Conservation (phyloP, 768 basidiomycete species). For the Suillus decipiens region DNA sequence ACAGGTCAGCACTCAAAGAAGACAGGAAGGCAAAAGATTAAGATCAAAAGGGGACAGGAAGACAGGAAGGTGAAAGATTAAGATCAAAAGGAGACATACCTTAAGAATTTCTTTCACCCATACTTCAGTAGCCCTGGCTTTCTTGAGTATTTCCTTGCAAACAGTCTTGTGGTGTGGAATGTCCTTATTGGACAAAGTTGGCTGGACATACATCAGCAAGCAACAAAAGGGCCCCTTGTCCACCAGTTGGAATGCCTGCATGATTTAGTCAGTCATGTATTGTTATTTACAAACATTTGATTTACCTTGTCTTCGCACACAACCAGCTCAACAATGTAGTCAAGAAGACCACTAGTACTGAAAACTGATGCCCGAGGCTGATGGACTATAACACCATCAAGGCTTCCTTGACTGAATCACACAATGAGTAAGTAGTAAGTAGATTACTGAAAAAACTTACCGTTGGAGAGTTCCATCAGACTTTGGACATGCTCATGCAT, state of each 20-base stretch:
- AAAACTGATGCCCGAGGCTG: neutral
- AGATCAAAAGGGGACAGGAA: too few relatives aligned
- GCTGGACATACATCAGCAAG: neutral
- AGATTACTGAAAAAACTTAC: neutral
- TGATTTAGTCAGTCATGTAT: neutral
- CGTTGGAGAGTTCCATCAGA: neutral
- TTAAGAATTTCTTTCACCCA: neutral
- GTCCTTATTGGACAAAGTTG: neutral
- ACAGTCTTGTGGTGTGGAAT: neutral
- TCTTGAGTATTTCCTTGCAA: neutral
- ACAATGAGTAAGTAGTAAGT: neutral
- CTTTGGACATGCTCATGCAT: neutral
- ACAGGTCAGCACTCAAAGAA: too few relatives aligned
- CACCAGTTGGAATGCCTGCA: conserved; percentile 4
- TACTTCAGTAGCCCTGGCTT: neutral
- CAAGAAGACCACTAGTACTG: neutral
- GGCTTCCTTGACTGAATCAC: neutral
- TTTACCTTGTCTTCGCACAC: neutral
- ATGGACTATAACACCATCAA: neutral
- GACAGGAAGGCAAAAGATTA: too few relatives aligned
- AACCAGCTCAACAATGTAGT: neutral
- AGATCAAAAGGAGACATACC: too few relatives aligned
- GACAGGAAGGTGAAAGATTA: too few relatives aligned
- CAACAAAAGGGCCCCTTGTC: neutral
- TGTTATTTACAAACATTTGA: neutral